Evolutionary conservation across 2,329 filamentous ascomycete species (phyloP).

Genomic region (Penicillium sp.): DNA sequence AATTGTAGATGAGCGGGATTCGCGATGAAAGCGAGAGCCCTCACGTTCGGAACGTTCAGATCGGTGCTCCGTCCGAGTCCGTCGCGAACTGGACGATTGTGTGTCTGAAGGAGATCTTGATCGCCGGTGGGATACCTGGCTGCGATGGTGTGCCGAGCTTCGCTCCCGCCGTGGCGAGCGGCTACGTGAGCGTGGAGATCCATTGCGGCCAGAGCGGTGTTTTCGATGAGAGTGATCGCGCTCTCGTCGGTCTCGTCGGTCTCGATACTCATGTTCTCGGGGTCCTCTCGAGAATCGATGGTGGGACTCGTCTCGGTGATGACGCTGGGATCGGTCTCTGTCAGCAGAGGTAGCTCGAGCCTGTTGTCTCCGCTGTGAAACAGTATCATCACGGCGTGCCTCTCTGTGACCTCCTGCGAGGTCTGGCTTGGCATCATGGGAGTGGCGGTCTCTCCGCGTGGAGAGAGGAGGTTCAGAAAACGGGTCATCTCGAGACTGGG

Average conservation of each 20-base stretch:
- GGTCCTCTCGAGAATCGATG: constrained; percentile 21
- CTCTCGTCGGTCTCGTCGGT: constrained; percentile 11
- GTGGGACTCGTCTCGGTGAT: constrained; percentile 25
- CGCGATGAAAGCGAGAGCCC: neutral
- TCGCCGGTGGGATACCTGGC: constrained; percentile 30
- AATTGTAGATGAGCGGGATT: neutral
- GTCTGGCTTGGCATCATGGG: neutral
- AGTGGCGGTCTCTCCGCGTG: constrained; percentile 38
- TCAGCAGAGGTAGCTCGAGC: constrained; percentile 32
- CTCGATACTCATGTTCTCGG: constrained; percentile 15
- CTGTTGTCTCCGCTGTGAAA: constrained; percentile 27
- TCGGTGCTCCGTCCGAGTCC: constrained; percentile 2
- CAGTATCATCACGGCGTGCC: constrained; percentile 20
- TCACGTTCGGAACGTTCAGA: neutral
- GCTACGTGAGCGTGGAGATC: constrained; percentile 19
- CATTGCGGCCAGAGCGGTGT: too few species aligned
- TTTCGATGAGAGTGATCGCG: neutral
- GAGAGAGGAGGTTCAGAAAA: constrained; percentile 27
- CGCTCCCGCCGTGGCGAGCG: constrained; percentile 25
- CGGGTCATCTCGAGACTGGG: constrained; percentile 38
- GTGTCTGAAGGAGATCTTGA: constrained; percentile 24
- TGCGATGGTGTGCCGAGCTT: constrained; percentile 21
- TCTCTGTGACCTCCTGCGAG: constrained; percentile 27
- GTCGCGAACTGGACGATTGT: constrained; percentile 15
- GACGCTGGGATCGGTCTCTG: constrained; percentile 27